phyloP scores from a whole-genome alignment of 208 protist species.

The Angomonas deanei region DNA sequence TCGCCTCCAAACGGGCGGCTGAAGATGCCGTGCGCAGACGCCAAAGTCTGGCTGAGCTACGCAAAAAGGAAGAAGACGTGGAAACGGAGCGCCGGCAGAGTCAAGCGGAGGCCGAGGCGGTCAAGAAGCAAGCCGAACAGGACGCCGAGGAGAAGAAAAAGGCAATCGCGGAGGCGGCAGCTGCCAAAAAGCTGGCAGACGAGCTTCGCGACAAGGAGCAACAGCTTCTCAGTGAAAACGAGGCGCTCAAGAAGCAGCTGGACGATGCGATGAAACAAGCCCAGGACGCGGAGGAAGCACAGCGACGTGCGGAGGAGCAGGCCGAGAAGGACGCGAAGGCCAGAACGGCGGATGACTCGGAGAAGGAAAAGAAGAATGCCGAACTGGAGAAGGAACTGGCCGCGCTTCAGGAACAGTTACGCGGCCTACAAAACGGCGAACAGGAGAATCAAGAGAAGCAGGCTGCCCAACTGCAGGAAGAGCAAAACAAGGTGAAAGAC shows the following conservation, averaged over 20 bases:
- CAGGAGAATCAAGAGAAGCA: neutral
- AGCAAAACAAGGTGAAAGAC: neutral
- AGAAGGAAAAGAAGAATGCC: slow-evolving; percentile 15
- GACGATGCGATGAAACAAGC: slow-evolving; percentile 27
- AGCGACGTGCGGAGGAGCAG: slow-evolving; percentile 24
- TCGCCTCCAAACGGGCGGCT: slow-evolving; percentile 23
- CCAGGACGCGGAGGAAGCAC: slow-evolving; percentile 18
- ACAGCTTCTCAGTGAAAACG: slow-evolving; percentile 18
- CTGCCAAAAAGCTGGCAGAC: slow-evolving; percentile 4
- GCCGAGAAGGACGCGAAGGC: slow-evolving; percentile 18
- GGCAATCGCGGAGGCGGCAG: slow-evolving; percentile 15
- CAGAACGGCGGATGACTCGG: neutral
- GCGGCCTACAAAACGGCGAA: neutral
- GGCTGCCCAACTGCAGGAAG: neutral
- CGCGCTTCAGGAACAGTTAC: neutral
- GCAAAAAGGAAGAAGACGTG: slow-evolving; percentile 24
- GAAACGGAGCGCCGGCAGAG: slow-evolving; percentile 16
- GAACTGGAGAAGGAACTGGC: slow-evolving; percentile 11
- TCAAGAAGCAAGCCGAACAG: slow-evolving; percentile 12
- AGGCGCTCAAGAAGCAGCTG: slow-evolving; percentile 25
- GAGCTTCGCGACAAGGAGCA: slow-evolving; percentile 24
- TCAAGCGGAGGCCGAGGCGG: slow-evolving; percentile 14
- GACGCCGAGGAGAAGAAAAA: slow-evolving; percentile 22
- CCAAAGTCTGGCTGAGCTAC: slow-evolving; percentile 14
- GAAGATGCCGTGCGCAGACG: slow-evolving; percentile 34